Percentiles rank a stretch among this genome's conserved stretches.
Conservation (phyloP, 2,329 filamentous ascomycete genomes). For the Zasmidium cellare region DNA sequence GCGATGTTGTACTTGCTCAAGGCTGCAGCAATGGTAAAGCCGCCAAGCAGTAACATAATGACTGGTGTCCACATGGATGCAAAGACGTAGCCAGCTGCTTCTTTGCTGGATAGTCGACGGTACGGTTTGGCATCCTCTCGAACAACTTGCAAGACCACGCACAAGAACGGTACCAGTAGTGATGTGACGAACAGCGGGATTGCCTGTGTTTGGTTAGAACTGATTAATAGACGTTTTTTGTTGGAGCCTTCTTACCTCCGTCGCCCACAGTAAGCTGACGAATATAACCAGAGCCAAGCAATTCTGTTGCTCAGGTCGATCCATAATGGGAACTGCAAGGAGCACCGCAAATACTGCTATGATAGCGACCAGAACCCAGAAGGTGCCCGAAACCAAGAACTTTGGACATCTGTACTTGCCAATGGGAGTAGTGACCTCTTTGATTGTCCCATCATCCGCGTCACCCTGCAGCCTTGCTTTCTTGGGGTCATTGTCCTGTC, state of each 20-base stretch:
- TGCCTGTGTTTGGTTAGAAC: constrained; percentile 56
- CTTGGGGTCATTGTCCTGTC: constrained; percentile 66
- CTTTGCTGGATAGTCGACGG: constrained; percentile 71
- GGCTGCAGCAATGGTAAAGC: constrained; percentile 93
- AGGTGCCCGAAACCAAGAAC: constrained; percentile 81
- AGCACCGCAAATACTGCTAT: constrained; percentile 72
- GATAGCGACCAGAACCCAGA: constrained; percentile 72
- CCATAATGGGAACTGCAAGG: constrained; percentile 77
- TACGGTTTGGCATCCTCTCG: constrained; percentile 72
- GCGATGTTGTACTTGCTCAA: constrained; percentile 97
- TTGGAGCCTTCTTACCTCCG: constrained; percentile 78
- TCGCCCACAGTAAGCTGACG: constrained; percentile 93
- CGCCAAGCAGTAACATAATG: constrained; percentile 95
- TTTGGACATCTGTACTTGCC: constrained; percentile 73
- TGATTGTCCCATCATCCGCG: constrained; percentile 65
- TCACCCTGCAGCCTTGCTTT: constrained; percentile 81
- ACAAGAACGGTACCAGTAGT: constrained; percentile 87
- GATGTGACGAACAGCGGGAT: constrained; percentile 98
- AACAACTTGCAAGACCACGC: constrained; percentile 82
- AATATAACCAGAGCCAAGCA: constrained; percentile 92
- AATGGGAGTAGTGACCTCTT: constrained; percentile 75
- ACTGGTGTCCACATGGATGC: constrained; percentile 98
- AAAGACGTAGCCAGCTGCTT: constrained; percentile 82
- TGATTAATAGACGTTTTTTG: neutral
- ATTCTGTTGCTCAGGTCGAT: constrained; percentile 87